Conservation (phyloP, 2,329 filamentous ascomycete genomes). For the Neurospora sp. region DNA sequence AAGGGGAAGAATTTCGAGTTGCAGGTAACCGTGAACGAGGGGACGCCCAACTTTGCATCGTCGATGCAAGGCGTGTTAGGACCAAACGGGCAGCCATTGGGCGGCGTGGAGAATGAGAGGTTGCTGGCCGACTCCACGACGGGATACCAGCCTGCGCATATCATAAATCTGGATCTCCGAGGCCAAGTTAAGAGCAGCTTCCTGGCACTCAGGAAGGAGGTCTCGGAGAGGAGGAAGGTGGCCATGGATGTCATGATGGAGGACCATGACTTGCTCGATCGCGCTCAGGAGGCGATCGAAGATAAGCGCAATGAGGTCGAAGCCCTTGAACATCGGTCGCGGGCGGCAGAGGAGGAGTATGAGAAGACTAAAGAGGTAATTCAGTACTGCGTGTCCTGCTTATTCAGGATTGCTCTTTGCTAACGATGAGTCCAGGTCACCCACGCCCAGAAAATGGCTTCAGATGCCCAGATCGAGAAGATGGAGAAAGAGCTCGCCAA, state of each 20-base stretch:
- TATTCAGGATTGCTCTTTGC: neutral
- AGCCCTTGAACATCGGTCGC: slow-evolving; percentile 76
- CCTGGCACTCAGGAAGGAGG: slow-evolving; percentile 70
- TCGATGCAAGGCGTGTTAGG: slow-evolving; percentile 25
- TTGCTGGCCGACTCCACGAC: slow-evolving; percentile 72
- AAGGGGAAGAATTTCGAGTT: slow-evolving; percentile 81
- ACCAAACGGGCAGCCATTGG: slow-evolving; percentile 30
- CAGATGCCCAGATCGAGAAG: slow-evolving; percentile 92
- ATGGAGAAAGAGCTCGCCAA: slow-evolving; percentile 97
- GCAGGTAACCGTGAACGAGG: slow-evolving; percentile 68
- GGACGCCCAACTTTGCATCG: slow-evolving; percentile 60
- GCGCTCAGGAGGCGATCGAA: slow-evolving; percentile 92
- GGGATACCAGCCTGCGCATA: slow-evolving; percentile 81
- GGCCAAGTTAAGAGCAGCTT: slow-evolving; percentile 74
- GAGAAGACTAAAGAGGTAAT: slow-evolving; percentile 76
- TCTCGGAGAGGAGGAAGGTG: slow-evolving; percentile 75
- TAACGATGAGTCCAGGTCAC: slow-evolving; percentile 36
- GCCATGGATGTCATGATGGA: slow-evolving; percentile 89
- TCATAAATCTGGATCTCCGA: slow-evolving; percentile 81
- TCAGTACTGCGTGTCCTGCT: neutral
- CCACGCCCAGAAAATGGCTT: slow-evolving; percentile 75
- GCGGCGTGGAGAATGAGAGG: slow-evolving; percentile 52
- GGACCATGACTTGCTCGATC: slow-evolving; percentile 85
- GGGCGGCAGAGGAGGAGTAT: slow-evolving; percentile 85
- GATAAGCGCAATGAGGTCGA: slow-evolving; percentile 92